Evolutionary conservation across 805 yeast genomes (phyloP).

Genomic region (Kuraishia borneana): DNA sequence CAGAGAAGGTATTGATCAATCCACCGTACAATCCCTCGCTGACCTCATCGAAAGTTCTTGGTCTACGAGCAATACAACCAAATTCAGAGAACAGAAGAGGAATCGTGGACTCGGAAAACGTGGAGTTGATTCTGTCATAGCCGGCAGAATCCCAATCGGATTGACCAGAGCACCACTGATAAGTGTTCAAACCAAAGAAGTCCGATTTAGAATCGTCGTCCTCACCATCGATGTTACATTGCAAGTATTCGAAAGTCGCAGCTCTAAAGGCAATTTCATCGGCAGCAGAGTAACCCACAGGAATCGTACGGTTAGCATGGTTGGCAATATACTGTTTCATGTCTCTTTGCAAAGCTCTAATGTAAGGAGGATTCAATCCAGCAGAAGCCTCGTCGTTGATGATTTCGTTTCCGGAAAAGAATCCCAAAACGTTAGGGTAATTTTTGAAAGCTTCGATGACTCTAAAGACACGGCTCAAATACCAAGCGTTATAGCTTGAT

Average conservation of each 20-base stretch:
- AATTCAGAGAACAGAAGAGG: slow-evolving; percentile 66
- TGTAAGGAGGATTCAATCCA: slow-evolving; percentile 55
- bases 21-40: slow-evolving; percentile 55
- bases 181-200: slow-evolving; percentile 90
- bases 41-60: slow-evolving; percentile 83
- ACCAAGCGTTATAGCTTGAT: slow-evolving; percentile 58
- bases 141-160: slow-evolving; percentile 63
- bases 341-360: slow-evolving; percentile 89
- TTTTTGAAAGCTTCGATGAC: slow-evolving; percentile 75
- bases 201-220: slow-evolving; percentile 63
- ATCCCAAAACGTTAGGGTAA: slow-evolving; percentile 79
- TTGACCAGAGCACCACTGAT: slow-evolving; percentile 87
- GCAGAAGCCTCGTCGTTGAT: slow-evolving; percentile 69
- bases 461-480: slow-evolving; percentile 71
- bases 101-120: slow-evolving; percentile 45
- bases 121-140: slow-evolving; percentile 46
- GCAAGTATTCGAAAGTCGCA: slow-evolving; percentile 69
- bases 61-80: slow-evolving; percentile 71
- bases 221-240: slow-evolving; percentile 59
- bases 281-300: slow-evolving; percentile 96
- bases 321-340: slow-evolving; percentile 69
- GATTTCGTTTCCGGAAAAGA: slow-evolving; percentile 86
- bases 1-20: slow-evolving; percentile 58
- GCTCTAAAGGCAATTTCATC: slow-evolving; percentile 61
- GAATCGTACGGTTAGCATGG: slow-evolving; percentile 64